Evolutionary conservation across 2,329 filamentous ascomycete genomes (phyloP).

Genomic region (Botrytis deweyae): DNA sequence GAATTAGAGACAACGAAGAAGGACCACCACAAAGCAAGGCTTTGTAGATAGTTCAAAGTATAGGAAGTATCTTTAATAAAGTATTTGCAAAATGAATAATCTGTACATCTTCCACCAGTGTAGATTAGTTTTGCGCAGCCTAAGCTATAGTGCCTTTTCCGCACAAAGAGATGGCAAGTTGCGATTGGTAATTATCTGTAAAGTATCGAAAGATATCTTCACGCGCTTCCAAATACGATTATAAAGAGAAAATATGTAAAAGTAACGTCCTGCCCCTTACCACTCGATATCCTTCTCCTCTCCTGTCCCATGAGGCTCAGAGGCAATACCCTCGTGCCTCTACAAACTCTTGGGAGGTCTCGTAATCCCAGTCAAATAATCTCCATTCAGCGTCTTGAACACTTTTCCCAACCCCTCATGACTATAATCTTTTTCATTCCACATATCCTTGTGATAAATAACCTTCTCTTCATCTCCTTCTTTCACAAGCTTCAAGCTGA

Average conservation of each 20-base stretch:
- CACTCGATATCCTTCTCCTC: too few relatives aligned
- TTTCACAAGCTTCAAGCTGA: constrained; percentile 44
- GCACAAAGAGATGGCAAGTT: neutral
- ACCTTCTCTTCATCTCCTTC: constrained; percentile 41
- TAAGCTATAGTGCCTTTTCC: too few relatives aligned
- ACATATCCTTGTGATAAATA: constrained; percentile 51
- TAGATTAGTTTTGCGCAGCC: too few relatives aligned
- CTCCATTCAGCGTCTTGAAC: constrained; percentile 50
- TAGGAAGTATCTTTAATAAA: too few relatives aligned
- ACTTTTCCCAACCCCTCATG: constrained; percentile 48
- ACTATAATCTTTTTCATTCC: constrained; percentile 50
- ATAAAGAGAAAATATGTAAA: neutral
- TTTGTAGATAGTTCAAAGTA: too few relatives aligned
- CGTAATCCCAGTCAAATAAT: constrained; percentile 39
- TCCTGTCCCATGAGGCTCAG: neutral
- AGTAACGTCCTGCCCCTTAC: too few relatives aligned
- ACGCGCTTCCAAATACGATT: neutral
- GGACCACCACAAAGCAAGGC: too few relatives aligned
- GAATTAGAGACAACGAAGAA: too few relatives aligned
- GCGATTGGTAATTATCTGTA: neutral
- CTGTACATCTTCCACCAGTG: too few relatives aligned
- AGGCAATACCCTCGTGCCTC: neutral
- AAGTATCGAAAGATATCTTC: neutral
- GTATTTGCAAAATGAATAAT: too few relatives aligned
- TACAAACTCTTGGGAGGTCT: neutral